Conservation (phyloP, 176 grass and related monocot genomes). For the Echinochloa phyllopogon region DNA sequence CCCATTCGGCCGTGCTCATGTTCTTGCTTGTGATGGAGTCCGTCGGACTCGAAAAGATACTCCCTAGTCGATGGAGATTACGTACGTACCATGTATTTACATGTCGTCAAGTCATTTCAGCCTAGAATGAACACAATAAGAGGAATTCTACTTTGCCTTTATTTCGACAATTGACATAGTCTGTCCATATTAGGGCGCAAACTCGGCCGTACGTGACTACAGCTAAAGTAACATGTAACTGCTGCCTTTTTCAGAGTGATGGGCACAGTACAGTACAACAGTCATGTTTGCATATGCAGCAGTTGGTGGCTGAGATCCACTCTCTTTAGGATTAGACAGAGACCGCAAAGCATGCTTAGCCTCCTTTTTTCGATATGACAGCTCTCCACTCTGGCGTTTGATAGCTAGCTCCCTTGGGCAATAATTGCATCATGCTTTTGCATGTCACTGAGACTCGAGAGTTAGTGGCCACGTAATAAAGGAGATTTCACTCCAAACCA, state of each 20-base stretch:
- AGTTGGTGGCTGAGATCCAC: conserved; percentile 17
- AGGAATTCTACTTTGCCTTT: background rate
- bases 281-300: background rate
- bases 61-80: no score
- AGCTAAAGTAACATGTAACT: background rate
- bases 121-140: background rate
- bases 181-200: background rate
- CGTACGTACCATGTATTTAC: no score
- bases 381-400: no score
- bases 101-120: no score
- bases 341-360: background rate
- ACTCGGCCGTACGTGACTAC: background rate
- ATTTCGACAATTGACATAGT: background rate
- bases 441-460: background rate
- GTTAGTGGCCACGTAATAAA: conserved; percentile 39
- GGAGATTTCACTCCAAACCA: conserved; percentile 7
- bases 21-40: no score
- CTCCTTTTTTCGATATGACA: background rate
- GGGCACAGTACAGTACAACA: background rate
- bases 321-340: background rate
- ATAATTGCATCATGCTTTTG: conserved; percentile 34
- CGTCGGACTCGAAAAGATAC: no score
- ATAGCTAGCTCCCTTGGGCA: background rate
- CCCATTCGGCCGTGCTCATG: no score
- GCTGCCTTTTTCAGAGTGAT: background rate